Evolutionary conservation across 495 filamentous ascomycete genomes (phyloP).

Genomic region (Jackrogersella multiformis): DNA sequence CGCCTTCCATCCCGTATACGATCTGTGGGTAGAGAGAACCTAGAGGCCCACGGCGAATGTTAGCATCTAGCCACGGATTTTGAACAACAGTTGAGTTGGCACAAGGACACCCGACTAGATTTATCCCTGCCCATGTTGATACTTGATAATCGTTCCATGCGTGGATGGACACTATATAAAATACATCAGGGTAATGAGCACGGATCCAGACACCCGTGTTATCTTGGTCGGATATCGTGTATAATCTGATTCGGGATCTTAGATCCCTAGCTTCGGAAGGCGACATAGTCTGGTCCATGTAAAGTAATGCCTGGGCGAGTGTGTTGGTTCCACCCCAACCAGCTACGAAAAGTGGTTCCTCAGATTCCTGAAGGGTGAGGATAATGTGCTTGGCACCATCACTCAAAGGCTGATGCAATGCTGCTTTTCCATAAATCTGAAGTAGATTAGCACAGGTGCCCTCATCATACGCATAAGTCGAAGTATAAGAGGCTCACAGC

Average conservation of each 20-base stretch:
- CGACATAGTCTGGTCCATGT: constrained; percentile 11
- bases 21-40: constrained; percentile 1
- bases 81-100: background rate
- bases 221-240: constrained; percentile 12
- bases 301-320: constrained; percentile 12
- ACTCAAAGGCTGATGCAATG: background rate
- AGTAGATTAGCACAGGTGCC: background rate
- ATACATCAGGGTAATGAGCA: background rate
- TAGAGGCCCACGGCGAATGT: constrained; percentile 4
- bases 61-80: constrained; percentile 2
- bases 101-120: background rate
- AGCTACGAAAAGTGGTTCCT: constrained; percentile 5
- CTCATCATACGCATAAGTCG: no score
- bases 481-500: background rate
- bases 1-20: constrained; percentile 21
- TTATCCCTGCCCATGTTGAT: constrained; percentile 1
- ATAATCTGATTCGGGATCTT: constrained; percentile 9
- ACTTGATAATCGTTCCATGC: background rate
- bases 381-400: constrained; percentile 14
- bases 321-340: constrained; percentile 22
- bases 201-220: constrained; percentile 4
- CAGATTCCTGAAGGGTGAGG: constrained; percentile 7
- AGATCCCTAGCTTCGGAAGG: constrained; percentile 4
- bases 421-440: constrained; percentile 4
- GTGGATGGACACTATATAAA: constrained; percentile 5